These are phyloP conservation scores for Quercus engelmannii DNA, from an alignment of 306 rosid genomes.

Conservation along the genomic window DNA sequence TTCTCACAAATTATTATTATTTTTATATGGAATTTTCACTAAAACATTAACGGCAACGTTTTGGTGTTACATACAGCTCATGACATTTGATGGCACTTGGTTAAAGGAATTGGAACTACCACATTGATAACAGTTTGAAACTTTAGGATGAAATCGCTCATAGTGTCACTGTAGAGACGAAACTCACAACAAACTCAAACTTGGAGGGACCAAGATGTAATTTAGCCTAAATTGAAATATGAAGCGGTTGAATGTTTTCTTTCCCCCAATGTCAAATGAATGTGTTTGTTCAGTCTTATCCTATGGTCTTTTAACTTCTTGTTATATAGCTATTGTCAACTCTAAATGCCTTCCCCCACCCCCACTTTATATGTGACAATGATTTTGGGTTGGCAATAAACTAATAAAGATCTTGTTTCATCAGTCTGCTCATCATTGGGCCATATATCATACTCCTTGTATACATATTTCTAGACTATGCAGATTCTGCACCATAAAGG, in stretches of 20 bases:
- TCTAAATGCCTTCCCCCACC: constrained; percentile 14
- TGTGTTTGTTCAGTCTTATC: constrained; percentile 7
- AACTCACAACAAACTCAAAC: too few relatives aligned
- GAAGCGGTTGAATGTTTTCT: background rate
- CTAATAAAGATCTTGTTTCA: constrained; percentile 10
- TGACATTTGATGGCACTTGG: too few relatives aligned
- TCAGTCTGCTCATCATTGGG: background rate
- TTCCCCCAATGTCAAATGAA: background rate
- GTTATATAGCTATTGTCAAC: background rate
- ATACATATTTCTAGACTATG: background rate
- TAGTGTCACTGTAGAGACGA: too few relatives aligned
- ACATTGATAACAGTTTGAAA: too few relatives aligned
- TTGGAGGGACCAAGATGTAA: too few relatives aligned
- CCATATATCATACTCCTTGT: background rate
- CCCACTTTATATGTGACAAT: background rate
- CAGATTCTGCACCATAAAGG: background rate
- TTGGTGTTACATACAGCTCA: too few relatives aligned
- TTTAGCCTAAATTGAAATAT: too few relatives aligned
- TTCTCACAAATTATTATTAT: too few relatives aligned
- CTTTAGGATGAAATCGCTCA: too few relatives aligned
- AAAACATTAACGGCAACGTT: too few relatives aligned
- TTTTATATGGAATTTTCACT: too few relatives aligned
- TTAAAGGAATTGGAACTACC: too few relatives aligned
- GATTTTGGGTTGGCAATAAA: constrained; percentile 3
- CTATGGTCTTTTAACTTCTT: constrained; percentile 10